Conservation (phyloP, 345 rosid species). For the Balakata baccata region DNA sequence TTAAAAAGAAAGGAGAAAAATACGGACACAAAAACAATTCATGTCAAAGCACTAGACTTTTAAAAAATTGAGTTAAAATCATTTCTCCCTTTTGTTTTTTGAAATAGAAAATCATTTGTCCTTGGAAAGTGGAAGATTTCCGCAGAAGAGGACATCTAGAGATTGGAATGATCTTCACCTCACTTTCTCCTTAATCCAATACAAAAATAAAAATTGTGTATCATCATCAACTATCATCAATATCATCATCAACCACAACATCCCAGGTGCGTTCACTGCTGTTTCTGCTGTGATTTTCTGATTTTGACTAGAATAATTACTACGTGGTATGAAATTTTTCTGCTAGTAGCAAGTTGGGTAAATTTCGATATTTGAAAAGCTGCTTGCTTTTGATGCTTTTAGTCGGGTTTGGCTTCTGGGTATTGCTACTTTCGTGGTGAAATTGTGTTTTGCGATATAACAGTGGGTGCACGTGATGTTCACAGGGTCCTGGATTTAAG, state of each 20-base stretch:
- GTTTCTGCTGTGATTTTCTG: background rate
- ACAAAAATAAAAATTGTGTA: background rate
- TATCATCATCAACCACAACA: slow-evolving; percentile 11
- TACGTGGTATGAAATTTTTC: background rate
- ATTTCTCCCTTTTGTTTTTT: too few relatives aligned
- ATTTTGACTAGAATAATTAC: slow-evolving; percentile 5
- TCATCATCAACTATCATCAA: slow-evolving; percentile 2
- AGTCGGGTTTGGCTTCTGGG: slow-evolving; percentile 20
- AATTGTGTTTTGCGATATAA: background rate
- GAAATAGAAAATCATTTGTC: slow-evolving; percentile 35
- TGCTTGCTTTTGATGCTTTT: background rate
- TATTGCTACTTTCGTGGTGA: slow-evolving; percentile 14
- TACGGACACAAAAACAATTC: slow-evolving; percentile 19
- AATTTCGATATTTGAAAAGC: slow-evolving; percentile 7
- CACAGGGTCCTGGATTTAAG: slow-evolving; percentile 12
- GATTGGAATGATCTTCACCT: slow-evolving; percentile 32
- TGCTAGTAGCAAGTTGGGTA: background rate
- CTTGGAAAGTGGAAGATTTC: slow-evolving; percentile 49
- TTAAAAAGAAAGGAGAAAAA: background rate
- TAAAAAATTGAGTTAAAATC: slow-evolving; percentile 24
- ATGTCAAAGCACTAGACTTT: slow-evolving; percentile 38
- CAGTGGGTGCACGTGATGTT: background rate
- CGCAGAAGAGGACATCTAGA: slow-evolving; percentile 34
- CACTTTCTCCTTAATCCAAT: slow-evolving; percentile 16
- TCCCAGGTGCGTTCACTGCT: slow-evolving; percentile 33